These are phyloP conservation scores for Lotmaria passim DNA, from an alignment of 208 protist species.

Conservation along the genomic window DNA sequence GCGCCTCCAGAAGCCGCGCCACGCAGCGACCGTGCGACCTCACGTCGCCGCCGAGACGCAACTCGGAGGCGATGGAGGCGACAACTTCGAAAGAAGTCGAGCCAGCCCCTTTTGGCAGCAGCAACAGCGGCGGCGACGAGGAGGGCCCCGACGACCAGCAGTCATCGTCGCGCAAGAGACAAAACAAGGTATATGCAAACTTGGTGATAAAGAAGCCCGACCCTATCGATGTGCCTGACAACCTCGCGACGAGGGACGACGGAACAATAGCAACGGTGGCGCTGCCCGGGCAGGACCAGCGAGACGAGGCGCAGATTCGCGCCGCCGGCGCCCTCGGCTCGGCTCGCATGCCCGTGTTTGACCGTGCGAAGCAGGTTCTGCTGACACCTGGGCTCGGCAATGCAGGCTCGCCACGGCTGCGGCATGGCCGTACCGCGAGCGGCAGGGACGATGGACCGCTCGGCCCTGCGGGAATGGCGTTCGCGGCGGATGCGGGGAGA, in stretches of 20 bases:
- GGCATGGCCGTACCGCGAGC: neutral
- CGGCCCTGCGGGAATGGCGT: neutral
- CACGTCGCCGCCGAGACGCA: neutral
- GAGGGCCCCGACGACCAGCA: neutral
- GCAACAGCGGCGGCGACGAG: neutral
- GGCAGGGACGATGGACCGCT: neutral
- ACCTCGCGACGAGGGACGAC: too few species aligned
- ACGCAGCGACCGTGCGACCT: conserved; percentile 5
- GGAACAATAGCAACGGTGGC: neutral
- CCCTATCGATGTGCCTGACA: neutral
- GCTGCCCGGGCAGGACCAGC: neutral
- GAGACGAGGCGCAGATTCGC: conserved; percentile 16
- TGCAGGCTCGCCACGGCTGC: neutral
- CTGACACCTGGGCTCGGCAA: conserved; percentile 1
- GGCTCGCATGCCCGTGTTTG: conserved; percentile 3
- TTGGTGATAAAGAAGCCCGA: conserved; percentile 13
- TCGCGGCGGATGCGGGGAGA: too few species aligned
- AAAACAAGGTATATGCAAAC: conserved; percentile 6
- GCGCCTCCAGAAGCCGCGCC: neutral
- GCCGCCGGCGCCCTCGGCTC: neutral
- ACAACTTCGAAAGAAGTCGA: neutral
- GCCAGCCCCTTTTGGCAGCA: neutral
- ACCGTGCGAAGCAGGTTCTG: conserved; percentile 17
- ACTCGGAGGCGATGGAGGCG: neutral
- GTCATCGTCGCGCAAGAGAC: neutral